Evolutionary conservation across 1,284 basidiomycete genomes (phyloP).

Genomic region (Bjerkandera adusta): DNA sequence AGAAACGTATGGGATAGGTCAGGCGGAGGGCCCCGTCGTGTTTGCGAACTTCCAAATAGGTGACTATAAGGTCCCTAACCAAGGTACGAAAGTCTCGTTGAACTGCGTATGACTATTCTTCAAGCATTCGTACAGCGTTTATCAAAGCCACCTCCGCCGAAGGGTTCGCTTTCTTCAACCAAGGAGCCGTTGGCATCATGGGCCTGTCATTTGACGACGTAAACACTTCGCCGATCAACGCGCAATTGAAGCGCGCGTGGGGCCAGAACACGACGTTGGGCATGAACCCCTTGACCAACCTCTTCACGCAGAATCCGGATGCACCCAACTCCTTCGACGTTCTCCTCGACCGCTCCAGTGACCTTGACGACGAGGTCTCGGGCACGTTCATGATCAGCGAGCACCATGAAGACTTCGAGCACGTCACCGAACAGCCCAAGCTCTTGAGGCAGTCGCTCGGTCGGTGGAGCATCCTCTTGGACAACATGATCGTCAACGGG

Average conservation of each 20-base stretch:
- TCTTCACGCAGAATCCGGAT: slow-evolving; percentile 22
- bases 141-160: slow-evolving; percentile 18
- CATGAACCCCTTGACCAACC: slow-evolving; percentile 19
- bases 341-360: slow-evolving; percentile 24
- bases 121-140: slow-evolving; percentile 20
- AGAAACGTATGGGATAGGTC: slow-evolving; percentile 22
- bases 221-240: slow-evolving; percentile 16
- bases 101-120: not conserved
- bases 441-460: slow-evolving; percentile 40
- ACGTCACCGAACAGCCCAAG: slow-evolving; percentile 20
- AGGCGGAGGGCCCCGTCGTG: slow-evolving; percentile 20
- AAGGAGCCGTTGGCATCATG: slow-evolving; percentile 20
- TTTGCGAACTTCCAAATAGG: slow-evolving; percentile 28
- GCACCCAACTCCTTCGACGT: slow-evolving; percentile 26
- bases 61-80: slow-evolving; percentile 22
- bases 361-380: slow-evolving; percentile 19
- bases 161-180: slow-evolving; percentile 16
- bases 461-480: slow-evolving; percentile 26
- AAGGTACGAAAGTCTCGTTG: slow-evolving; percentile 21
- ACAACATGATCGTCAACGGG: slow-evolving; percentile 28
- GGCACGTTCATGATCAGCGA: slow-evolving; percentile 27
- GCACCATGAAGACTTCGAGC: slow-evolving; percentile 19
- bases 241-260: slow-evolving; percentile 6
- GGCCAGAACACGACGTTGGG: slow-evolving; percentile 17
- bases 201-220: slow-evolving; percentile 23